Conservation (phyloP, 352 stramenopile genomes). For the Globisporangium spinosum region DNA sequence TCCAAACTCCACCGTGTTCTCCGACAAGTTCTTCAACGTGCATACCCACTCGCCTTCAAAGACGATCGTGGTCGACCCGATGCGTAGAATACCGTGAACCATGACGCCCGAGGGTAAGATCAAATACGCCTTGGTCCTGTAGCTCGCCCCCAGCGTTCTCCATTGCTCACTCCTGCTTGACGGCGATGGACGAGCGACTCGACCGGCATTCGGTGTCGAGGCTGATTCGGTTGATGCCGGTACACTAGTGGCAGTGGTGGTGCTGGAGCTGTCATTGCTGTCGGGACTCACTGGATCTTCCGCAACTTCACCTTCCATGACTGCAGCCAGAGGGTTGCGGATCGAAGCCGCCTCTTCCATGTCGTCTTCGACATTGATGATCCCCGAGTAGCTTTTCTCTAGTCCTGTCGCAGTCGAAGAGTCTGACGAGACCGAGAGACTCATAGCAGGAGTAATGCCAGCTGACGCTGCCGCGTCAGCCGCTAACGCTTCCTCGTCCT, state of each 20-base stretch:
- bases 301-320: conserved; percentile 15
- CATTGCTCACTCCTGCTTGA: conserved; percentile 59
- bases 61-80: conserved; percentile 67
- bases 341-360: conserved; percentile 16
- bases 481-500: conserved; percentile 16
- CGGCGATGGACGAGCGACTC: conserved; percentile 1
- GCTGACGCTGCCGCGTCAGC: neutral
- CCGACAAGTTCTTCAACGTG: conserved; percentile 56
- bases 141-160: conserved; percentile 55
- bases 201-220: neutral
- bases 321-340: conserved; percentile 16
- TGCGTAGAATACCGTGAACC: conserved; percentile 69
- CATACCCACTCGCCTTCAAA: conserved; percentile 80
- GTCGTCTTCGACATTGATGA: conserved; percentile 18
- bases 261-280: neutral
- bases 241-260: neutral
- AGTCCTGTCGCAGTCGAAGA: conserved; percentile 18
- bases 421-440: conserved; percentile 11
- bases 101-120: conserved; percentile 68
- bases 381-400: conserved; percentile 18
- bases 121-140: conserved; percentile 78
- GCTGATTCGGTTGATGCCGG: neutral
- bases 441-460: conserved; percentile 15
- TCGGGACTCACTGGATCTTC: conserved; percentile 16
- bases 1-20: conserved; percentile 18